These are phyloP conservation scores for Aspergillus latus DNA, from an alignment of 2,329 filamentous ascomycete genomes.

Conservation along the genomic window DNA sequence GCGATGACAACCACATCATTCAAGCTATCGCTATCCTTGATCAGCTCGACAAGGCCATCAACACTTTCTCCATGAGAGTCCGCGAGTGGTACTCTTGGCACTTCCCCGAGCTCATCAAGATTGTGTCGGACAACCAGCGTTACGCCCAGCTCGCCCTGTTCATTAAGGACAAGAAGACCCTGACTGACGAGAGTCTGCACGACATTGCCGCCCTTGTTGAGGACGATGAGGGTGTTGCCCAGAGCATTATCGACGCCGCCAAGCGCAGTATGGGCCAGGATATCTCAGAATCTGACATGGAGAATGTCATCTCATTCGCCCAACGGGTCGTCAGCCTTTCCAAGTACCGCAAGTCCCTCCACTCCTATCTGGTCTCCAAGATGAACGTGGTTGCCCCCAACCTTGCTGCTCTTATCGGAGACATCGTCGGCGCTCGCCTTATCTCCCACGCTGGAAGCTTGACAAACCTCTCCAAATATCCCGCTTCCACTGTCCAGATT, in stretches of 20 bases:
- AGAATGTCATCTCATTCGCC: constrained; percentile 85
- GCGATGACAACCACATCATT: constrained; percentile 99
- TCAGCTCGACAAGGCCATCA: constrained; percentile 94
- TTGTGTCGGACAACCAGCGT: constrained; percentile 90
- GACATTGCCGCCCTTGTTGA: constrained; percentile 83
- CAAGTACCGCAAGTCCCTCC: constrained; percentile 80
- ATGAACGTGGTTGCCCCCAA: constrained; percentile 95
- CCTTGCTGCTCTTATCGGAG: constrained; percentile 86
- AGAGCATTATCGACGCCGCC: constrained; percentile 88
- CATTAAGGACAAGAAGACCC: constrained; percentile 85
- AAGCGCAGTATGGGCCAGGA: constrained; percentile 97
- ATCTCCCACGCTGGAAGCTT: constrained; percentile 97
- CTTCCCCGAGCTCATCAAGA: constrained; percentile 92
- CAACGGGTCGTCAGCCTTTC: constrained; percentile 79
- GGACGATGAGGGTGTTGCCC: constrained; percentile 87
- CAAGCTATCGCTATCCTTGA: constrained; percentile 91
- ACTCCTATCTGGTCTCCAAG: constrained; percentile 84
- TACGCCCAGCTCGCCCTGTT: constrained; percentile 84
- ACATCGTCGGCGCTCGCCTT: constrained; percentile 88
- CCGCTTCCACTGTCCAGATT: constrained; percentile 96
- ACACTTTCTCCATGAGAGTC: constrained; percentile 95
- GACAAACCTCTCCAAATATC: constrained; percentile 95
- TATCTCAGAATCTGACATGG: constrained; percentile 79
- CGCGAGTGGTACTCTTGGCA: constrained; percentile 99
- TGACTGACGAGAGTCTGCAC: constrained; percentile 80